Percentiles rank a stretch among this genome's conserved stretches.
Conservation (phyloP, 257 asterid species). For the Nicotiana paniculata region DNA sequence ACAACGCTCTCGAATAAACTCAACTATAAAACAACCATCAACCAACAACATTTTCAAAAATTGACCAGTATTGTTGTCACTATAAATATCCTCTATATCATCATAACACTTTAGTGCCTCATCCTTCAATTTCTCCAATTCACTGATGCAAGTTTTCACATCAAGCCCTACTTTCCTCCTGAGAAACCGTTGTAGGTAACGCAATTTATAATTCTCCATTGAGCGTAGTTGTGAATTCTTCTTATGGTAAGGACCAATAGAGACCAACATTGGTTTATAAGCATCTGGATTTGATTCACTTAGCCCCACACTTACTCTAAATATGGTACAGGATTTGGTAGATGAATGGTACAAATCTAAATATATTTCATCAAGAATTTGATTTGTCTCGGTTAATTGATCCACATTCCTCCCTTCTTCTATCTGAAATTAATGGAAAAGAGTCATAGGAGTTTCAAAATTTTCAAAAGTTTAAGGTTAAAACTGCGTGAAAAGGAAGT, state of each 20-base stretch:
- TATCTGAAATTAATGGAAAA: too few relatives aligned
- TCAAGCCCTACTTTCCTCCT: background rate
- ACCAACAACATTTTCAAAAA: background rate
- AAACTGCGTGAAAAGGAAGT: too few relatives aligned
- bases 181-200: background rate
- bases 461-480: too few relatives aligned
- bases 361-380: too few relatives aligned
- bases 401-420: too few relatives aligned
- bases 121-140: background rate
- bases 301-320: background rate
- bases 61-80: background rate
- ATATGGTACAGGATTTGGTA: background rate
- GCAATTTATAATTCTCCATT: background rate
- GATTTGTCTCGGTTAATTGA: too few relatives aligned
- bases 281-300: conserved; percentile 1
- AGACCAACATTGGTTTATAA: conserved; percentile 4
- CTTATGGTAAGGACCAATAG: conserved; percentile 16
- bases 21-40: too few relatives aligned
- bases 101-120: background rate
- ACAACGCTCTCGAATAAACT: too few relatives aligned
- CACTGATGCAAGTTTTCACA: background rate
- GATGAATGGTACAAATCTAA: too few relatives aligned
- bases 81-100: too few relatives aligned
- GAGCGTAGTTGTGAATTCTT: background rate
- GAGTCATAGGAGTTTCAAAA: too few relatives aligned